Conservation (phyloP, 176 grass and related monocot genomes). For the Avena atlantica region DNA sequence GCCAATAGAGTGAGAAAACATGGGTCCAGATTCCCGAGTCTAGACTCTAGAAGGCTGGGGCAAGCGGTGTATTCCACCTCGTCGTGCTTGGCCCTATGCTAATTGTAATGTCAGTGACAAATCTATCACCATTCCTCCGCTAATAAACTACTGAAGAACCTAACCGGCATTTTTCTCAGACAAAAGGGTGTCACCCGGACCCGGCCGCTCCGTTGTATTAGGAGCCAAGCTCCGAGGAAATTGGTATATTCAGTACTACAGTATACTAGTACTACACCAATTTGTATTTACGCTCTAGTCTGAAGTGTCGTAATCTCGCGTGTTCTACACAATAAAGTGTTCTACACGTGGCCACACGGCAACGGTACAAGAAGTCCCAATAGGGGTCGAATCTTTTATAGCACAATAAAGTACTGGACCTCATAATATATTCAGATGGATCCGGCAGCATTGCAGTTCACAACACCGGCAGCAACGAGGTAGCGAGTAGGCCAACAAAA, state of each 20-base stretch:
- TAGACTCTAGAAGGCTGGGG: background rate
- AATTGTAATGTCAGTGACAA: constrained; percentile 33
- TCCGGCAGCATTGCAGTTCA: constrained; percentile 45
- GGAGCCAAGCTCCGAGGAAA: background rate
- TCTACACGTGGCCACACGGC: constrained; percentile 41
- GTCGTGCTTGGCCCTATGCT: background rate
- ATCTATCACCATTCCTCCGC: background rate
- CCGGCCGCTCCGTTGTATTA: background rate
- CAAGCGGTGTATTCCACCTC: constrained; percentile 18
- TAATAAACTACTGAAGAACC: background rate
- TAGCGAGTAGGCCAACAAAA: constrained; percentile 31
- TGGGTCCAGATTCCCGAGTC: background rate
- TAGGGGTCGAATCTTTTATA: background rate
- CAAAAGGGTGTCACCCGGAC: background rate
- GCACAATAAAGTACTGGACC: background rate
- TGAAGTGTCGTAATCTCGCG: background rate
- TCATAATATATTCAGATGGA: constrained; percentile 32
- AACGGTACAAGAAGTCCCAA: background rate
- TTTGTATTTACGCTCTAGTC: constrained; percentile 16
- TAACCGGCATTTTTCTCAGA: background rate
- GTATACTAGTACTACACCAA: background rate
- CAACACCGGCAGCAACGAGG: constrained; percentile 46
- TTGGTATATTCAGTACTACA: constrained; percentile 30
- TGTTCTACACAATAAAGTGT: background rate
- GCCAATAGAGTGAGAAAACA: background rate